Base-by-base conservation (phyloP, 2,329 filamentous ascomycete genomes). In the Elsinoe perseae region DNA sequence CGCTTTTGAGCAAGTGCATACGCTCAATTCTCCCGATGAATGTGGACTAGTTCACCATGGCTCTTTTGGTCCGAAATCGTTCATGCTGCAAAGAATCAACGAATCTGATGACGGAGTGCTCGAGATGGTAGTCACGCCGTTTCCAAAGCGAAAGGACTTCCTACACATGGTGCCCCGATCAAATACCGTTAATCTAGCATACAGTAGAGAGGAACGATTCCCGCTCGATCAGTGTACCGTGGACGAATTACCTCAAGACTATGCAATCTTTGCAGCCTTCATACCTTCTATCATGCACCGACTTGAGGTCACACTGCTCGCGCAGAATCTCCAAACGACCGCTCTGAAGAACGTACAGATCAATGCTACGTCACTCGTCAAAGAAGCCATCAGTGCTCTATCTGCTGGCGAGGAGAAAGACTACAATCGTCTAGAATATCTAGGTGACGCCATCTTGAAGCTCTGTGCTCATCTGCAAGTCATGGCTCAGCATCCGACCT, bases 361-460 rank as follows among this genome's bases (percentile, higher is more conserved):
- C 32, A 68, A 68, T 0, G 69, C 86, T 60, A 61, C 81, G 2
- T 69, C 72, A 0, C 72, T 86, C 30, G 66, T 95, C 0, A 67
- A 83, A 1, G 83, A 81, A 8, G 89, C 91, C 1, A 84, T 95
- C 50, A 87, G 80, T 52, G 75, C 87, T 0, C 80, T 84, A 0
- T 76, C 75, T 1, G 82, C 87, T 0, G 65, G 69, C 2, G 82
- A 84, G 48, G 68, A 72, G 1, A 77, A 76, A 0, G 80, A 95
- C 61, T 96, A 96, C 65, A 86, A 97, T 64, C 77, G 86, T 2
- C 74, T 95, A 0, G 93, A 97, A 66, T 95, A 95, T 62, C 73
- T 96, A 0, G 93, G 93, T 0, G 92, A 97, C 64, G 83, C 83
- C 0, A 76, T 95, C 1, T 75, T 97, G 34, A 97, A 97, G 64